phyloP scores from a whole-genome alignment of 352 stramenopile genomes.

The Pythium aristosporum region DNA sequence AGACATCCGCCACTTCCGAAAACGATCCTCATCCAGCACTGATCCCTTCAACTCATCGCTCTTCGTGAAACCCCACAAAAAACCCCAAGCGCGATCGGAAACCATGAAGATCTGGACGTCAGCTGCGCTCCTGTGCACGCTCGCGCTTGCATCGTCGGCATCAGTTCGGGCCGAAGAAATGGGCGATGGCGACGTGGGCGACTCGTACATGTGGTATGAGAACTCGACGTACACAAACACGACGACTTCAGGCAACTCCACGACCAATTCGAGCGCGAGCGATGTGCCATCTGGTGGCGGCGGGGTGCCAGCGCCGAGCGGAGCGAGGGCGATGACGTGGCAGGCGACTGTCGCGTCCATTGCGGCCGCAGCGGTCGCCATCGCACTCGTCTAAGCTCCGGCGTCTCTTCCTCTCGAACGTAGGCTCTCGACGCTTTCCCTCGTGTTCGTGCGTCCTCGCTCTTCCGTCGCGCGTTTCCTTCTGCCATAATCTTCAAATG shows the following conservation, averaged over 20 bases:
- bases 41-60: neutral
- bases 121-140: slow-evolving; percentile 6
- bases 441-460: neutral
- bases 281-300: neutral
- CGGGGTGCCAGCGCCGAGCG: slow-evolving; percentile 8
- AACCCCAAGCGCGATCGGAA: neutral
- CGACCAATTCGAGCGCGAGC: neutral
- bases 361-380: slow-evolving; percentile 15
- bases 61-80: neutral
- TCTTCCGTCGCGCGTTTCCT: neutral
- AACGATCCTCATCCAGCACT: neutral
- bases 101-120: slow-evolving; percentile 16
- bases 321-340: slow-evolving; percentile 10
- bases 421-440: neutral
- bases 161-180: neutral
- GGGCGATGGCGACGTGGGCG: neutral
- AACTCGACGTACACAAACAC: neutral
- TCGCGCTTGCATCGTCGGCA: slow-evolving; percentile 9
- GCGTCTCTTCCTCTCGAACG: neutral
- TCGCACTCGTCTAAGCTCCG: slow-evolving; percentile 19
- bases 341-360: slow-evolving; percentile 16
- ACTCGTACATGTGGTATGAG: neutral
- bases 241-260: neutral
- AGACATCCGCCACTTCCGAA: slow-evolving; percentile 5
- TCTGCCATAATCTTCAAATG: too few species aligned